Evolutionary conservation across 495 filamentous ascomycete species (phyloP).

Genomic region (Talaromyces adpressus): DNA sequence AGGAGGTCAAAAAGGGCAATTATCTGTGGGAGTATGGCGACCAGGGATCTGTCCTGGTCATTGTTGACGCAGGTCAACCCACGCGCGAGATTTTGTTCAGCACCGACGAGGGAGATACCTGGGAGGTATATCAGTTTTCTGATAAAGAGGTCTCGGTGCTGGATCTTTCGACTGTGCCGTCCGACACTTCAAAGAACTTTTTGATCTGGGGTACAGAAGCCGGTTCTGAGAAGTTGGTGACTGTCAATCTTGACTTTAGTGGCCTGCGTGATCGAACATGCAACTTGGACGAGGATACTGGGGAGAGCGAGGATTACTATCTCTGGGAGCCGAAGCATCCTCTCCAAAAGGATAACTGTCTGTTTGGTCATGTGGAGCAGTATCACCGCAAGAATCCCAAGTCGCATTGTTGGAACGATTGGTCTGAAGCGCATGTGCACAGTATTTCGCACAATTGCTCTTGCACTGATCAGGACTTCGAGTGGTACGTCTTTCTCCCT

Average conservation of each 20-base stretch:
- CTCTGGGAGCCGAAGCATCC: conserved; percentile 83
- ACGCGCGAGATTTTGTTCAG: conserved; percentile 71
- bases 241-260: conserved; percentile 83
- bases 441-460: conserved; percentile 64
- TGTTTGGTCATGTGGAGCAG: conserved; percentile 85
- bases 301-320: conserved; percentile 66
- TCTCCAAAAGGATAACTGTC: conserved; percentile 62
- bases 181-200: conserved; percentile 83
- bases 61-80: conserved; percentile 56
- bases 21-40: conserved; percentile 95
- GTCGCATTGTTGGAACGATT: conserved; percentile 71
- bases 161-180: conserved; percentile 82
- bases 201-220: conserved; percentile 70
- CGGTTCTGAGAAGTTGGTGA: conserved; percentile 41
- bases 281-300: conserved; percentile 55
- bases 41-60: conserved; percentile 83
- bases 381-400: conserved; percentile 82
- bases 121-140: conserved; percentile 67
- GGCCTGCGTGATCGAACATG: conserved; percentile 65
- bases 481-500: conserved; percentile 61
- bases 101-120: conserved; percentile 68
- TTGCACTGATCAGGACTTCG: conserved; percentile 79
- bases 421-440: conserved; percentile 58
- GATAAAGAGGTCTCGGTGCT: conserved; percentile 59
- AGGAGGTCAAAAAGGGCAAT: conserved; percentile 68